Evolutionary conservation across 176 grass and related monocot species (phyloP).

Genomic region (Eragrostis curvula): DNA sequence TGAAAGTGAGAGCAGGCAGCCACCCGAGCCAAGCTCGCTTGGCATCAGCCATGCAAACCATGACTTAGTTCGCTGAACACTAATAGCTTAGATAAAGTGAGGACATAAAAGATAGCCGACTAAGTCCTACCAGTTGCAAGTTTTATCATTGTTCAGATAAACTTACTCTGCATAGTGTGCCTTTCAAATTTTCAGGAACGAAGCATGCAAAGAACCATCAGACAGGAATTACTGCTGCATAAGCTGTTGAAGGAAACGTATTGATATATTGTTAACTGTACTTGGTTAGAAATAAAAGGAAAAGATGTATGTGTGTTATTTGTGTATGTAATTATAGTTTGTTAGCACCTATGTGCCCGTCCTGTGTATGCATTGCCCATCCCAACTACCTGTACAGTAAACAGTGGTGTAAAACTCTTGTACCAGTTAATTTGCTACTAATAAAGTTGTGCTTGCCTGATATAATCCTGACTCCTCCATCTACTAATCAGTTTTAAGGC

Average conservation of each 20-base stretch:
- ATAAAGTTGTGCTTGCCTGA: slow-evolving; percentile 35
- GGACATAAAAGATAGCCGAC: not conserved
- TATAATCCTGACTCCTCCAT: slow-evolving; percentile 7
- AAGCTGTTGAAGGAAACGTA: slow-evolving; percentile 35
- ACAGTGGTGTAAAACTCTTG: slow-evolving; percentile 36
- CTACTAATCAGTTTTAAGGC: not conserved
- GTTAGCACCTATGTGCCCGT: slow-evolving; percentile 10
- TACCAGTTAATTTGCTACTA: slow-evolving; percentile 36
- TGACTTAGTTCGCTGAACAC: too few relatives aligned
- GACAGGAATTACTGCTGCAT: slow-evolving; percentile 12
- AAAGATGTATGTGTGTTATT: not conserved
- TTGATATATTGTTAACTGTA: slow-evolving; percentile 6
- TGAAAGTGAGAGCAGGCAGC: too few relatives aligned
- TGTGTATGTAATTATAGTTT: slow-evolving; percentile 14
- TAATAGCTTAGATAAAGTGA: too few relatives aligned
- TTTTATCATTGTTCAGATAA: slow-evolving; percentile 6
- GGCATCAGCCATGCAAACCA: too few relatives aligned
- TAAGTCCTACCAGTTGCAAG: not conserved
- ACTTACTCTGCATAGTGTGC: not conserved
- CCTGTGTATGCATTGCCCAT: not conserved
- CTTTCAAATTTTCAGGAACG: slow-evolving; percentile 20
- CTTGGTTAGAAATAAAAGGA: slow-evolving; percentile 47
- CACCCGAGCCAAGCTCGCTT: too few relatives aligned
- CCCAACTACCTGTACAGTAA: slow-evolving; percentile 1
- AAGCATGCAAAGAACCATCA: slow-evolving; percentile 41